Percentiles rank a stretch among this genome's conserved stretches.
Conservation (phyloP, 139 green algal species). For the Spirogloea muscicola region DNA sequence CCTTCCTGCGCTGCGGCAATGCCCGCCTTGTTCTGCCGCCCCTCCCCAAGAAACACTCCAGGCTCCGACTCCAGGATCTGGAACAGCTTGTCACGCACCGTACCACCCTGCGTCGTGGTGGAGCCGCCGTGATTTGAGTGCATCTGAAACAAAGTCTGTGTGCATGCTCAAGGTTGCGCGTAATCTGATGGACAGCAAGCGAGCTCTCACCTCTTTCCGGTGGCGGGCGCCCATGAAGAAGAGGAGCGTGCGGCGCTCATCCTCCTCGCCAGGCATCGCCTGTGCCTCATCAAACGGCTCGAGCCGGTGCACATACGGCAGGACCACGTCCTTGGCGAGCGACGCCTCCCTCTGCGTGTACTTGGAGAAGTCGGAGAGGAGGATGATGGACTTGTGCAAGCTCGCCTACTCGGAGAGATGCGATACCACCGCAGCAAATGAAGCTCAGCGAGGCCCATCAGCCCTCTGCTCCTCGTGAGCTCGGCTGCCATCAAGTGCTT, state of each 20-base stretch:
- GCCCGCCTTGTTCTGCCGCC: background rate
- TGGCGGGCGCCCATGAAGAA: slow-evolving; percentile 10
- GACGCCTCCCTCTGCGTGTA: background rate
- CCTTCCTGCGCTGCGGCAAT: background rate
- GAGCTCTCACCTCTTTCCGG: slow-evolving; percentile 15
- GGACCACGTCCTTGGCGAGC: slow-evolving; percentile 31
- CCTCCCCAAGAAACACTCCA: slow-evolving; percentile 1
- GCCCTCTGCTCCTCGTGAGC: no score
- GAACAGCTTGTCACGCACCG: slow-evolving; percentile 17
- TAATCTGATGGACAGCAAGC: no score
- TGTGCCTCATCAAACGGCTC: slow-evolving; percentile 1
- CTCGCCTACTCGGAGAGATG: no score
- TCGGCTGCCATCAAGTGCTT: no score
- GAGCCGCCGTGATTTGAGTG: no score
- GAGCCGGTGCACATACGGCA: slow-evolving; percentile 9
- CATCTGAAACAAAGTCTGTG: no score
- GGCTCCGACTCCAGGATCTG: slow-evolving; percentile 11
- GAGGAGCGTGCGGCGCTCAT: background rate
- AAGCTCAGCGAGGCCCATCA: no score
- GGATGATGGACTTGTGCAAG: no score
- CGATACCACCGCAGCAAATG: no score
- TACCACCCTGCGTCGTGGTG: slow-evolving; percentile 20
- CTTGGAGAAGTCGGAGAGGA: slow-evolving; percentile 22
- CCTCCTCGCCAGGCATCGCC: no score
- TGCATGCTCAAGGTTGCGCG: no score